Percentiles rank a stretch among this genome's conserved stretches.
phyloP scores from a whole-genome alignment of 1,284 basidiomycete genomes.

The Sporisorium graminicola region DNA sequence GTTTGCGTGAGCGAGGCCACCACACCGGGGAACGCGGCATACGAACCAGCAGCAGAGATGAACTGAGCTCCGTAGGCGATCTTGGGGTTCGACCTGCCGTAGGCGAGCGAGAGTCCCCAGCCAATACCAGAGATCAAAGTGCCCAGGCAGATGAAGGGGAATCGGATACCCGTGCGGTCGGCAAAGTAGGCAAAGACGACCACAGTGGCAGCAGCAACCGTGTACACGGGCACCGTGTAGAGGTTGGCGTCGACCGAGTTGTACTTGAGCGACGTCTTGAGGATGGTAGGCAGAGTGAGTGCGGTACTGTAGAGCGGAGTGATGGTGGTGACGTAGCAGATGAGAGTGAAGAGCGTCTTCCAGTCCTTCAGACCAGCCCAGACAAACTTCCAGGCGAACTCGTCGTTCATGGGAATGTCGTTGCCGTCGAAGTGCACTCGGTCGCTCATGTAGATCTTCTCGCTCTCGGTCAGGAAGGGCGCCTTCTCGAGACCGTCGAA shows the following conservation, averaged over 20 bases:
- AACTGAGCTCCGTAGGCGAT: slow-evolving; percentile 59
- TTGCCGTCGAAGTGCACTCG: slow-evolving; percentile 55
- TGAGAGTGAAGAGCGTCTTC: slow-evolving; percentile 57
- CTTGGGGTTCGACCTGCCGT: slow-evolving; percentile 28
- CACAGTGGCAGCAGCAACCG: slow-evolving; percentile 69
- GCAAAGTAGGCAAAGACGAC: slow-evolving; percentile 56
- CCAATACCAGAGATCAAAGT: slow-evolving; percentile 53
- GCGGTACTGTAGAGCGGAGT: slow-evolving; percentile 61
- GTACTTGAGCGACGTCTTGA: slow-evolving; percentile 58
- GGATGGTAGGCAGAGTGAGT: slow-evolving; percentile 60
- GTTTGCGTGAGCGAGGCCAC: slow-evolving; percentile 57
- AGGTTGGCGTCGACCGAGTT: slow-evolving; percentile 56
- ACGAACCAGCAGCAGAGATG: slow-evolving; percentile 57
- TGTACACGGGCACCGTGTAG: slow-evolving; percentile 72
- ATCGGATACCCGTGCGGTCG: slow-evolving; percentile 48
- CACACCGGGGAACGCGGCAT: slow-evolving; percentile 54
- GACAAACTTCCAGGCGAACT: slow-evolving; percentile 58
- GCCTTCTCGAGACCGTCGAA: slow-evolving; percentile 52
- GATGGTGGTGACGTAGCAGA: slow-evolving; percentile 59
- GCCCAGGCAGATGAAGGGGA: slow-evolving; percentile 52
- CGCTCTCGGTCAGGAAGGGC: slow-evolving; percentile 53
- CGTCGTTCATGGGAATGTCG: slow-evolving; percentile 59
- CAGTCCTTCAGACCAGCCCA: slow-evolving; percentile 58
- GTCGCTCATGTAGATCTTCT: slow-evolving; percentile 56
- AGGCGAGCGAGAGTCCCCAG: slow-evolving; percentile 53